Evolutionary conservation across 2,329 filamentous ascomycete species (phyloP).

Genomic region (Fusarium sp.): DNA sequence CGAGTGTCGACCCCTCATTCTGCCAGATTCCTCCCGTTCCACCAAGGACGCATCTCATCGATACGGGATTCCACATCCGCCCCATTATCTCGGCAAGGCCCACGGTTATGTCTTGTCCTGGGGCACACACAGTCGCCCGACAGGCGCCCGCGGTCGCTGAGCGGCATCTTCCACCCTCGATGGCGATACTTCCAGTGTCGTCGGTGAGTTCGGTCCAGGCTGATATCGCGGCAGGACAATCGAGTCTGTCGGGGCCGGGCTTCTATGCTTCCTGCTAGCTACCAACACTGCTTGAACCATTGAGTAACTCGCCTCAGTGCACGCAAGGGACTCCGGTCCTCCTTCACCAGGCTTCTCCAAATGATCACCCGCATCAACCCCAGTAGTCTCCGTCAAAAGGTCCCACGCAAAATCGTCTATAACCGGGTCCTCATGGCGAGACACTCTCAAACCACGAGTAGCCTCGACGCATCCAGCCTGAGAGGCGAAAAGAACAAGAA

Average conservation of each 20-base stretch:
- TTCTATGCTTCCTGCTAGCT: conserved; percentile 6
- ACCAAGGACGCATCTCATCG: conserved; percentile 36
- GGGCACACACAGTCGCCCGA: conserved; percentile 35
- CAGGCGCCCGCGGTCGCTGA: conserved; percentile 17
- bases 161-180: conserved; percentile 23
- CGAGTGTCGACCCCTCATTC: conserved; percentile 20
- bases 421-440: neutral
- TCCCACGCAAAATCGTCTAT: neutral
- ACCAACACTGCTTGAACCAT: neutral
- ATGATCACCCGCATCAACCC: neutral
- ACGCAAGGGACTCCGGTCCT: neutral
- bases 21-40: conserved; percentile 39
- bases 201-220: conserved; percentile 23
- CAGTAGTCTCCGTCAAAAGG: neutral
- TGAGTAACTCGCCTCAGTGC: neutral
- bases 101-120: conserved; percentile 4
- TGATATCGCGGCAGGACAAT: conserved; percentile 34
- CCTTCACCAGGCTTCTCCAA: neutral
- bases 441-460: neutral
- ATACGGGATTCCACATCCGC: conserved; percentile 41
- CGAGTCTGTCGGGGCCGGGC: conserved; percentile 29
- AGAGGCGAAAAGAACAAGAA: neutral
- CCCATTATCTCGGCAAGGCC: conserved; percentile 19
- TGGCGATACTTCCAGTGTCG: conserved; percentile 3
- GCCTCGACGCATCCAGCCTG: neutral